Evolutionary conservation across 2,329 filamentous ascomycete genomes (phyloP), one percentile per base, ranked within the genome.

Genomic region (Colletotrichum higginsianum): DNA sequence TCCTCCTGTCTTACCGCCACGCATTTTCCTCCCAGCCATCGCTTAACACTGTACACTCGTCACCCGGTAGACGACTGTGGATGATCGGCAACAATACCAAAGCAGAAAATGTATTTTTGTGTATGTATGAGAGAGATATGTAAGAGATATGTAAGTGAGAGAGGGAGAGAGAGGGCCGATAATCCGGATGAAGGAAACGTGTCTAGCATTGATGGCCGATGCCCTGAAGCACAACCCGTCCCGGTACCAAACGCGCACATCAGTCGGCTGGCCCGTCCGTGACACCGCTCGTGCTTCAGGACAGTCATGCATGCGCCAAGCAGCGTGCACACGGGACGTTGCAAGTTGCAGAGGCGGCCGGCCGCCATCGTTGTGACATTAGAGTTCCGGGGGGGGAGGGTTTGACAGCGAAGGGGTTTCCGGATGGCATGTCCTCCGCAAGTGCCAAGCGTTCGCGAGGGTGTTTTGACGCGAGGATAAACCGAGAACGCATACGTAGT

Each of bases 291-390:
- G 61, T 73, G 73, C 71, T 65, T 74, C 73, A 74, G 55, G 66
- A 61, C 65, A 61, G 69, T 74, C 67, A 63, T 74, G 67, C 65
- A 73, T 56, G 67, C 66, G 67, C 73, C 73, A 74, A 74, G 73
- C 40, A 60, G 42, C 44, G 66, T 26, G 23, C 60, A 72, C 69
- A 69, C 69, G 69, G 69, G 60, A 72, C 69, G 46, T 21, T 30
- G 42, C 12, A 21, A 55, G 69, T 72, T 72, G 66, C 69, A 53
- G 52, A 72, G 49, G 69, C 53, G 53, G 23, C 21, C 23, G 55
- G 16, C 30, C 50, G 46, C 40, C 69, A 61, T 46, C 23, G 53
- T 38, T 49, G 23, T 38, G 49, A 61, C 30, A 50, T 60, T 69
- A 61, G 55, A 61, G 61, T 70, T 65, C 18, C 21, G 52, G n/a